Conservation (phyloP, 176 grass and related monocot species). For the Oropetium thomaeum region DNA sequence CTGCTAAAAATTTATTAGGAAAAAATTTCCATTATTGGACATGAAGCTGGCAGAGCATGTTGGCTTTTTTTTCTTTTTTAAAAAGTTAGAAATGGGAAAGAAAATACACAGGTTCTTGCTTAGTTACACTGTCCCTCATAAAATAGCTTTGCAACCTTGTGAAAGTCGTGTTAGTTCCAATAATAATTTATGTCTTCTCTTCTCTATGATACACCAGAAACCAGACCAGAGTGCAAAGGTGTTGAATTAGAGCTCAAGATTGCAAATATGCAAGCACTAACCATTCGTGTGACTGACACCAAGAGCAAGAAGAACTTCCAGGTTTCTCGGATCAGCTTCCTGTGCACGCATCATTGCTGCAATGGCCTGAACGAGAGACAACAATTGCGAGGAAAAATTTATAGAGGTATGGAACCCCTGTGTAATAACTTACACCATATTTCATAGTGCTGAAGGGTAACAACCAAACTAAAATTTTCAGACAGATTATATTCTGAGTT, state of each 20-base stretch:
- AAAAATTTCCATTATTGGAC: constrained; percentile 24
- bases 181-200: constrained; percentile 10
- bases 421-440: constrained; percentile 10
- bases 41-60: constrained; percentile 1
- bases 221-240: constrained; percentile 1
- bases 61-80: background rate
- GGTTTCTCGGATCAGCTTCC: constrained; percentile 87
- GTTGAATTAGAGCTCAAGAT: constrained; percentile 15
- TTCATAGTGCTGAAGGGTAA: constrained; percentile 8
- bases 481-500: background rate
- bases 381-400: constrained; percentile 8
- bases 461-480: background rate
- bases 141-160: background rate
- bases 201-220: background rate
- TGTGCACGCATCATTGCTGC: constrained; percentile 95
- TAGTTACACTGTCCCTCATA: background rate
- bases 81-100: constrained; percentile 7
- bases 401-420: constrained; percentile 17
- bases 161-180: constrained; percentile 16
- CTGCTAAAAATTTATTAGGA: constrained; percentile 1
- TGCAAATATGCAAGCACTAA: constrained; percentile 41
- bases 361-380: constrained; percentile 64
- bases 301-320: constrained; percentile 98
- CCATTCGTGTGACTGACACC: constrained; percentile 99
- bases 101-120: background rate